These are phyloP conservation scores for Cyclotella sp. DNA, from an alignment of 108 stramenopile species.

Conservation along the genomic window DNA sequence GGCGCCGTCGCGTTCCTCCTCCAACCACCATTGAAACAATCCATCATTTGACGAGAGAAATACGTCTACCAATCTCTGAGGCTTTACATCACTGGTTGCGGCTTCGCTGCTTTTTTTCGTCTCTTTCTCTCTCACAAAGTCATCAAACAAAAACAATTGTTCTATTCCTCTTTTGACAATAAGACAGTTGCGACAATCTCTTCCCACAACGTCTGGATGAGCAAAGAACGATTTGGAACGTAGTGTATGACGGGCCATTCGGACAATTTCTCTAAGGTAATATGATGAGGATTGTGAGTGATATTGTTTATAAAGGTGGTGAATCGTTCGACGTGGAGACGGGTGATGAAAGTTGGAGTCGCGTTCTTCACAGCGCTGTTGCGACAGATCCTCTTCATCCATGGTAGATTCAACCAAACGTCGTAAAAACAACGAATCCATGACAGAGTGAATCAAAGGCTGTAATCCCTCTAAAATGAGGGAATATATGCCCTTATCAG, in stretches of 20 bases:
- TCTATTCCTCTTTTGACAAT: slow-evolving; percentile 62
- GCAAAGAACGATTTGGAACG: slow-evolving; percentile 71
- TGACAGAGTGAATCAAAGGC: slow-evolving; percentile 37
- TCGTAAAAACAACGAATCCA: slow-evolving; percentile 21
- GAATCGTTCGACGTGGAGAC: slow-evolving; percentile 15
- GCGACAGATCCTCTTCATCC: background rate
- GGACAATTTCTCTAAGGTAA: slow-evolving; percentile 66
- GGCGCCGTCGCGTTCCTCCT: slow-evolving; percentile 64
- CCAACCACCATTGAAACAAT: slow-evolving; percentile 76
- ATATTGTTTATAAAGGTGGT: slow-evolving; percentile 6
- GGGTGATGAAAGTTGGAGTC: background rate
- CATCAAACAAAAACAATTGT: slow-evolving; percentile 79
- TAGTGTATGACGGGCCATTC: slow-evolving; percentile 68
- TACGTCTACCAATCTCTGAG: slow-evolving; percentile 56
- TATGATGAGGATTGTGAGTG: slow-evolving; percentile 7
- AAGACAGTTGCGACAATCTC: slow-evolving; percentile 33
- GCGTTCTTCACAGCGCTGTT: background rate
- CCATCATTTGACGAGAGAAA: slow-evolving; percentile 62
- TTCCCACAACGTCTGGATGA: slow-evolving; percentile 63
- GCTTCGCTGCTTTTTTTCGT: background rate
- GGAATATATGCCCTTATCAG: slow-evolving; percentile 42
- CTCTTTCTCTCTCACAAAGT: slow-evolving; percentile 22
- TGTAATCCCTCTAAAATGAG: slow-evolving; percentile 26
- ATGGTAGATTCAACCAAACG: background rate
- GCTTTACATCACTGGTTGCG: slow-evolving; percentile 2